Percentiles rank a stretch among this genome's conserved stretches.
These are phyloP conservation scores for Physcomitrellopsis africana DNA, from an alignment of 225 moss, liverwort and hornwort species.

Conservation along the genomic window DNA sequence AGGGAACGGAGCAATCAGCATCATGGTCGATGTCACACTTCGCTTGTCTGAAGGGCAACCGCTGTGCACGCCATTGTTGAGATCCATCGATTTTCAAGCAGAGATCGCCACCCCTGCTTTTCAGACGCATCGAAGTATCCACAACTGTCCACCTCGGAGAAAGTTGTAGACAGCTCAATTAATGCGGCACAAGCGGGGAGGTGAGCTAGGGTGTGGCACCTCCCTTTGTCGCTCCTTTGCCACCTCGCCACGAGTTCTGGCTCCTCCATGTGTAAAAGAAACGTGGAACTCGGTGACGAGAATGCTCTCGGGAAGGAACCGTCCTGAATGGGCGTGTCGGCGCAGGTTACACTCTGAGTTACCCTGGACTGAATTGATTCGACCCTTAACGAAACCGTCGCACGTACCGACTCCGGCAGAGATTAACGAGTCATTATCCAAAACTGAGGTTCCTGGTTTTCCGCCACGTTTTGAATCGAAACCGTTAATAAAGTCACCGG, in stretches of 20 bases:
- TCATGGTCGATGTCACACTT: neutral
- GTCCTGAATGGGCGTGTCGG: neutral
- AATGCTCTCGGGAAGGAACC: neutral
- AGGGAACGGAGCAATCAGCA: too few relatives aligned
- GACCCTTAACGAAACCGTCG: neutral
- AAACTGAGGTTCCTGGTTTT: neutral
- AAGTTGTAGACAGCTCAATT: neutral
- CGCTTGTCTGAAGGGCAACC: neutral
- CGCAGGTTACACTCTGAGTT: neutral
- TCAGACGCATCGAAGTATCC: too few relatives aligned
- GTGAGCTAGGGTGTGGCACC: neutral
- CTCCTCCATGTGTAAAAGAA: slow-evolving; percentile 1
- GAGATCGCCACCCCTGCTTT: slow-evolving; percentile 1
- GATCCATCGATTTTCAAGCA: neutral
- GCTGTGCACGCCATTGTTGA: neutral
- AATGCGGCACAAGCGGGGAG: neutral
- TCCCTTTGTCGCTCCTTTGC: neutral
- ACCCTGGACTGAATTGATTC: neutral
- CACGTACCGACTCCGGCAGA: neutral
- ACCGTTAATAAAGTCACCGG: neutral
- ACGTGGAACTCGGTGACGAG: too few relatives aligned
- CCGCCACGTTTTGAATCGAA: neutral
- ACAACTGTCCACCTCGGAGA: neutral
- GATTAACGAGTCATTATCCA: neutral
- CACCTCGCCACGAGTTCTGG: slow-evolving; percentile 4